phyloP scores from a whole-genome alignment of 2,329 filamentous ascomycete species.

The Pseudogymnoascus sp. region DNA sequence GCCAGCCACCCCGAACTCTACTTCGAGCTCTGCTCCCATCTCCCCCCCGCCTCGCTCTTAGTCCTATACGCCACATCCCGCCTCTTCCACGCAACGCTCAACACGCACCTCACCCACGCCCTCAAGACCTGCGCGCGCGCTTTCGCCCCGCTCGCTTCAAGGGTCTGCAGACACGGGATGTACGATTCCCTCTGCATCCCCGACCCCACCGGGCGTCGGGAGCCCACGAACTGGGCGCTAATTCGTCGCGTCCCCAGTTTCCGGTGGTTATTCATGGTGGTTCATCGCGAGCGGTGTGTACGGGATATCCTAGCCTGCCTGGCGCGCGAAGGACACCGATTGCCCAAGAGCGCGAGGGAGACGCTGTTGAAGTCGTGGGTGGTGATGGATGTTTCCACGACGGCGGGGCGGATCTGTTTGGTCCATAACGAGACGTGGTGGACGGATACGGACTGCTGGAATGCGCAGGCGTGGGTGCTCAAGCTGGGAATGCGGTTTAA shows the following conservation, averaged over 20 bases:
- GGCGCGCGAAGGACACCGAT: conserved; percentile 46
- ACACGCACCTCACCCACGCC: conserved; percentile 49
- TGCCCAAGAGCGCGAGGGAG: conserved; percentile 39
- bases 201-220: conserved; percentile 46
- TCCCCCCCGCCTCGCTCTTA: conserved; percentile 49
- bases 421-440: conserved; percentile 47
- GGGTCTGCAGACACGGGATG: conserved; percentile 51
- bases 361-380: conserved; percentile 63
- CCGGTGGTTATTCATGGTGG: conserved; percentile 59
- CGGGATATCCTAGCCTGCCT: conserved; percentile 56
- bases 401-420: conserved; percentile 42
- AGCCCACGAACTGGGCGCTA: conserved; percentile 20
- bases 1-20: conserved; percentile 42
- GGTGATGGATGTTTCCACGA: conserved; percentile 57
- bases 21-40: conserved; percentile 44
- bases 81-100: conserved; percentile 52
- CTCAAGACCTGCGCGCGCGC: conserved; percentile 45
- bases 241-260: conserved; percentile 52
- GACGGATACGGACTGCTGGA: conserved; percentile 50
- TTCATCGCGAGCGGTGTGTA: conserved; percentile 46
- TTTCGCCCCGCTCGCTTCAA: conserved; percentile 46
- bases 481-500: conserved; percentile 65
- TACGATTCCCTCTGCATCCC: conserved; percentile 49
- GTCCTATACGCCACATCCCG: conserved; percentile 56
- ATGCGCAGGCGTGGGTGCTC: conserved; percentile 55